A percentile compares a stretch with the other conserved stretches of the same genome.
Evolutionary conservation across 805 yeast species (phyloP).

Genomic region (Lachancea quebecensis): DNA sequence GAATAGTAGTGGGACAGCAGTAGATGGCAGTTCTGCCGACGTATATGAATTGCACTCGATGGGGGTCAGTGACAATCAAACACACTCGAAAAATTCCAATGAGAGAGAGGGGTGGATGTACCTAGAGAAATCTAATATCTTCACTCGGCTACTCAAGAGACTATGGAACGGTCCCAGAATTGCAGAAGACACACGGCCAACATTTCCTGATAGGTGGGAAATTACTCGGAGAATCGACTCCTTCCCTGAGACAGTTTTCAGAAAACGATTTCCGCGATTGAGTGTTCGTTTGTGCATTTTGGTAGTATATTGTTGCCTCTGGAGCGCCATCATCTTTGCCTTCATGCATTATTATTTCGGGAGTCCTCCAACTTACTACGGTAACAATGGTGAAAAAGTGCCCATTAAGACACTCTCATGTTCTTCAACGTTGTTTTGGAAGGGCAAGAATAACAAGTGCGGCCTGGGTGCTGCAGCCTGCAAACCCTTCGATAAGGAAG

Average conservation of each 20-base stretch:
- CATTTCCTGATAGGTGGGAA: constrained; percentile 22
- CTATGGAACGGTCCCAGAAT: constrained; percentile 53
- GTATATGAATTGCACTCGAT: constrained; percentile 4
- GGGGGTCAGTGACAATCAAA: background rate
- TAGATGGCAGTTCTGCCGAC: background rate
- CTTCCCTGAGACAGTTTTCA: constrained; percentile 36
- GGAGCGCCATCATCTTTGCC: constrained; percentile 38
- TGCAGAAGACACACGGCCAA: constrained; percentile 44
- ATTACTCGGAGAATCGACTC: constrained; percentile 33
- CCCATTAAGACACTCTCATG: constrained; percentile 37
- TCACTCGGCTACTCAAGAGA: constrained; percentile 24
- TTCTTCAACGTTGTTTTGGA: constrained; percentile 43
- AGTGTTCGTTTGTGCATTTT: constrained; percentile 29
- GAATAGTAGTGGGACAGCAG: constrained; percentile 5
- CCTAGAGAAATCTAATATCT: constrained; percentile 10
- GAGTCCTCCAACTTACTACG: constrained; percentile 33
- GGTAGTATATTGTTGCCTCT: constrained; percentile 37
- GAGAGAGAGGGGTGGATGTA: constrained; percentile 18
- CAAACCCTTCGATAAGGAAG: constrained; percentile 37
- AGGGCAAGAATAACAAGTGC: constrained; percentile 68
- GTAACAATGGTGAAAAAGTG: constrained; percentile 15
- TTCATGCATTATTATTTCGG: constrained; percentile 43
- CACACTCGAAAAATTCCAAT: background rate
- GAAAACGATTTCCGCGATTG: constrained; percentile 23
- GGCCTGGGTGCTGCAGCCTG: constrained; percentile 67